Evolutionary conservation across 768 basidiomycete genomes (phyloP).

Genomic region (Lactarius akahatsu): DNA sequence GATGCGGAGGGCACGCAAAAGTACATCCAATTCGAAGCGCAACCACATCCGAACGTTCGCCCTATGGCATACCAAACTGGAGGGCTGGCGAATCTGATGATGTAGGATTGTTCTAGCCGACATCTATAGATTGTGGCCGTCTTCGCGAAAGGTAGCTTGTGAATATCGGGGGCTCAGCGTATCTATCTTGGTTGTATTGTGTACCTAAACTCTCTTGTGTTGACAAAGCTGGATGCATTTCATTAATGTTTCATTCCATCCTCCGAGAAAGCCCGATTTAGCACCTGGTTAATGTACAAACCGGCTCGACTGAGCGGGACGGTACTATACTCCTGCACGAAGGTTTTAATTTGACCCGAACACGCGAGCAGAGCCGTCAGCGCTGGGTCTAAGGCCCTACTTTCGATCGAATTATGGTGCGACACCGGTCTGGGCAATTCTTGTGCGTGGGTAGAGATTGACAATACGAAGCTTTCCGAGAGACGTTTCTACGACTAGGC

Average conservation of each 20-base stretch:
- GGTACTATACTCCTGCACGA: background rate
- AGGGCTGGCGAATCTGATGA: conserved; percentile 66
- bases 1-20: conserved; percentile 69
- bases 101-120: conserved; percentile 43
- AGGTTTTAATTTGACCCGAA: background rate
- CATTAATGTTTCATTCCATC: background rate
- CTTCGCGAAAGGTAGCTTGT: background rate
- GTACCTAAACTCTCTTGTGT: background rate
- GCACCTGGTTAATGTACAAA: background rate
- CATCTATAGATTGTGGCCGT: background rate
- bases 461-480: background rate
- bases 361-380: background rate
- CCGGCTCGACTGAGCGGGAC: background rate
- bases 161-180: background rate
- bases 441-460: background rate
- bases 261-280: background rate
- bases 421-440: background rate
- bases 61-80: conserved; percentile 88
- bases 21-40: conserved; percentile 83
- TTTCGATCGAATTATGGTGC: background rate
- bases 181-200: conserved; percentile 8
- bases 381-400: background rate
- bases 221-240: conserved; percentile 5
- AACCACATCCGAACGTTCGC: conserved; percentile 83
- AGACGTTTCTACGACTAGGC: background rate